Evolutionary conservation across 2,329 filamentous ascomycete species (phyloP).

Genomic region (Colletotrichum echinochloae): DNA sequence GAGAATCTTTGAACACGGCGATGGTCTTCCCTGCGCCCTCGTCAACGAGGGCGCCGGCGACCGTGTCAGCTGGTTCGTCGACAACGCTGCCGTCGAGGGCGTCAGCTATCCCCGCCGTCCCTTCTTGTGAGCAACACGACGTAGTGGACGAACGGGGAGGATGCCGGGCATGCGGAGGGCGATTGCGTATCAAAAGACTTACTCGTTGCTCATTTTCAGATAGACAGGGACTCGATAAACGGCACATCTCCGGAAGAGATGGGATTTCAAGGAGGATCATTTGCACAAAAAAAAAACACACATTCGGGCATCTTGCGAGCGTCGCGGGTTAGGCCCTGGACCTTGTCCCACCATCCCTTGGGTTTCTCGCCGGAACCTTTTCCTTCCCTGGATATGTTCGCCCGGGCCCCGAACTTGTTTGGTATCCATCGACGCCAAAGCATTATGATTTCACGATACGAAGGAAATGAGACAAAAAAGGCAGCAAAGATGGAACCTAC

Average conservation of each 20-base stretch:
- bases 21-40: conserved; percentile 84
- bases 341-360: not conserved
- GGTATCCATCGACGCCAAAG: conserved; percentile 29
- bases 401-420: conserved; percentile 13
- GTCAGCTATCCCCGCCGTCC: conserved; percentile 84
- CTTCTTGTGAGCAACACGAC: conserved; percentile 57
- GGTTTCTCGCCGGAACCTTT: not conserved
- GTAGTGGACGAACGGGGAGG: conserved; percentile 10
- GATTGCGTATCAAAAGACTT: conserved; percentile 20
- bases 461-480: conserved; percentile 20
- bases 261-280: not conserved
- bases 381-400: conserved; percentile 14
- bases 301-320: conserved; percentile 10
- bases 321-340: not conserved
- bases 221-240: conserved; percentile 30
- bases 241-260: conserved; percentile 30
- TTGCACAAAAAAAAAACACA: conserved; percentile 10
- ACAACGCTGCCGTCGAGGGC: conserved; percentile 85
- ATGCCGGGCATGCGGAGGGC: conserved; percentile 3
- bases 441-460: conserved; percentile 39
- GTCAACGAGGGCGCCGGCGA: conserved; percentile 88
- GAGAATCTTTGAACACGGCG: conserved; percentile 89
- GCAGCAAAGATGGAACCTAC: not conserved
- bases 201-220: conserved; percentile 29
- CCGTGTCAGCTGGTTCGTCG: conserved; percentile 95